phyloP scores from a whole-genome alignment of 164 flowering plant species.

The Paratinospora sagittata region DNA sequence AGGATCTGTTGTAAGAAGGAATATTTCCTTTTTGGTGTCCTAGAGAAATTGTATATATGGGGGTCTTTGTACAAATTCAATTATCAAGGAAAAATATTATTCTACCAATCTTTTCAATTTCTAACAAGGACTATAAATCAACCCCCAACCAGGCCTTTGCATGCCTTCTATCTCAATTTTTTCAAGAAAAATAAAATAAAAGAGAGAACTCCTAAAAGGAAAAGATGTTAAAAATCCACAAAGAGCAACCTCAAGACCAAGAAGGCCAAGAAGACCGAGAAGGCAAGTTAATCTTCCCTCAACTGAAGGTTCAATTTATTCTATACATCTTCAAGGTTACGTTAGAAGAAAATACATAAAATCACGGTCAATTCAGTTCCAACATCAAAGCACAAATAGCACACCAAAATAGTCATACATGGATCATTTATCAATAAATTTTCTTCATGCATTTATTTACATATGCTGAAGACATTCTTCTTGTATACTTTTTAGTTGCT shows the following conservation, averaged over 20 bases:
- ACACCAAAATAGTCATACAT: neutral
- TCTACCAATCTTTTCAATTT: too few relatives aligned
- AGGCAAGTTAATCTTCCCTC: neutral
- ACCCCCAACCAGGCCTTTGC: too few relatives aligned
- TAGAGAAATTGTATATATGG: too few relatives aligned
- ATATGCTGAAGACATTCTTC: neutral
- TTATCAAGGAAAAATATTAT: too few relatives aligned
- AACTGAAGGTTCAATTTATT: too few relatives aligned
- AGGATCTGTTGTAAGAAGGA: too few relatives aligned
- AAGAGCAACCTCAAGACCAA: neutral
- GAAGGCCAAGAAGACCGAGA: neutral
- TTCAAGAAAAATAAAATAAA: neutral
- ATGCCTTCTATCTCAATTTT: too few relatives aligned
- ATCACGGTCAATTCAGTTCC: neutral
- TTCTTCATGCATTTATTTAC: neutral
- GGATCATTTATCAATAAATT: constrained; percentile 2
- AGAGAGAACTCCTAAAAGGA: neutral
- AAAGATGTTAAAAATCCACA: neutral
- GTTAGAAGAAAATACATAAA: too few relatives aligned
- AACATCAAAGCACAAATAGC: neutral
- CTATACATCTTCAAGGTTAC: neutral
- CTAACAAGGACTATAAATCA: too few relatives aligned
- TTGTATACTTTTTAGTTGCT: neutral
- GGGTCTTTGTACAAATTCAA: too few relatives aligned
- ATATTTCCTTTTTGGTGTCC: too few relatives aligned